These are phyloP conservation scores for Diplodia seriata DNA, from an alignment of 2,329 filamentous ascomycete species.

Conservation along the genomic window DNA sequence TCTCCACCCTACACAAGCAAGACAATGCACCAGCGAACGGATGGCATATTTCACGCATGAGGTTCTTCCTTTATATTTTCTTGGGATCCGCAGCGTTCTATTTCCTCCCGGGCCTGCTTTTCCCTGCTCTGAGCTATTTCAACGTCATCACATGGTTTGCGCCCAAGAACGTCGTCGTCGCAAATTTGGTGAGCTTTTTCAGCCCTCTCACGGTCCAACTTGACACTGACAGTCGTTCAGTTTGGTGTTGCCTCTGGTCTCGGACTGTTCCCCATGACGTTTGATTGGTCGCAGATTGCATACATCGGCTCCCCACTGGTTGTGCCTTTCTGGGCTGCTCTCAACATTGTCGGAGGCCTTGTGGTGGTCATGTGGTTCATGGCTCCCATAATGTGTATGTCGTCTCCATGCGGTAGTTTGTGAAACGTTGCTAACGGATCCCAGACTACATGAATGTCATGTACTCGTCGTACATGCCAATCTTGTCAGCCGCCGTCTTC, in stretches of 20 bases:
- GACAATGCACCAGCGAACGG: constrained; percentile 82
- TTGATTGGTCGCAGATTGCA: constrained; percentile 90
- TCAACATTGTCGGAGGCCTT: constrained; percentile 82
- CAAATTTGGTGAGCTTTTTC: constrained; percentile 66
- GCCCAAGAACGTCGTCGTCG: constrained; percentile 82
- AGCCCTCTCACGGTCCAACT: background rate
- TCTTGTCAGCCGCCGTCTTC: constrained; percentile 83
- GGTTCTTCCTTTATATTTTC: constrained; percentile 82
- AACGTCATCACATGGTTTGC: constrained; percentile 89
- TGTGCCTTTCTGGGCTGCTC: constrained; percentile 84
- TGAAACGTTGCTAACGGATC: constrained; percentile 29
- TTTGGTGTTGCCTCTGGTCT: constrained; percentile 87
- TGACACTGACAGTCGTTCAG: constrained; percentile 37
- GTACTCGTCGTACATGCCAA: constrained; percentile 85
- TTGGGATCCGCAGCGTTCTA: constrained; percentile 77
- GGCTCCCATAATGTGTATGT: constrained; percentile 72
- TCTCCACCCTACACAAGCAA: constrained; percentile 82
- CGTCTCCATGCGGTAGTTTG: background rate
- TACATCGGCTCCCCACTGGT: constrained; percentile 84
- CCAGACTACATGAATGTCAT: constrained; percentile 76
- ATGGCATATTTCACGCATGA: constrained; percentile 82
- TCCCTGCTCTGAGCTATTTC: constrained; percentile 87
- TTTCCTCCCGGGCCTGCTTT: constrained; percentile 80
- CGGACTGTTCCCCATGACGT: constrained; percentile 83
- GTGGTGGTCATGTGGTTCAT: constrained; percentile 85